Evolutionary conservation across 805 yeast species (phyloP).

Genomic region (Metschnikowia amazonensis): DNA sequence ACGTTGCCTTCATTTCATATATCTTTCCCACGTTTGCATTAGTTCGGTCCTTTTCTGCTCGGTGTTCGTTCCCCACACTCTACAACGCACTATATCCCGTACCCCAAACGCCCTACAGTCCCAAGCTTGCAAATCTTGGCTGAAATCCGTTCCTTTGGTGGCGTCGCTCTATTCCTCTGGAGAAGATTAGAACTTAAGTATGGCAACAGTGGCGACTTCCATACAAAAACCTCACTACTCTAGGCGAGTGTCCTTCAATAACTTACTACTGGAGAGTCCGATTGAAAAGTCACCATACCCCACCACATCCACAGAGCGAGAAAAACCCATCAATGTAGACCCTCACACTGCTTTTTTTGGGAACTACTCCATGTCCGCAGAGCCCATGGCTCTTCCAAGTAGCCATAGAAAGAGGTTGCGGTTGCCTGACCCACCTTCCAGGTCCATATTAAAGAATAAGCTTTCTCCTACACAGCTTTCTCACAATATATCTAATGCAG

Average conservation of each 20-base stretch:
- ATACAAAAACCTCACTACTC: slow-evolving; percentile 16
- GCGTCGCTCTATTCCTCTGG: background rate
- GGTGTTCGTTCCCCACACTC: slow-evolving; percentile 4
- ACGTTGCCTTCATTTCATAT: too few species aligned
- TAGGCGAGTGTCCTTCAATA: slow-evolving; percentile 45
- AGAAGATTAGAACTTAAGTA: background rate
- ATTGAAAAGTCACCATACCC: slow-evolving; percentile 3
- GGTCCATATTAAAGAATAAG: slow-evolving; percentile 39
- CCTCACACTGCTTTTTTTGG: slow-evolving; percentile 17
- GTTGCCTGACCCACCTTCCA: slow-evolving; percentile 33
- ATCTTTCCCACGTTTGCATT: too few species aligned
- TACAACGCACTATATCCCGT: background rate
- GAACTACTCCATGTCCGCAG: slow-evolving; percentile 14
- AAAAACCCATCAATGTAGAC: slow-evolving; percentile 16
- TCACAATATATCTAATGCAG: slow-evolving; percentile 16
- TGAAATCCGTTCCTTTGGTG: background rate
- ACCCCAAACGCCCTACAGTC: background rate
- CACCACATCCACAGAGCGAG: slow-evolving; percentile 24
- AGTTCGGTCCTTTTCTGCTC: background rate
- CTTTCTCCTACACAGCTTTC: slow-evolving; percentile 26
- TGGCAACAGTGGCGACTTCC: slow-evolving; percentile 8
- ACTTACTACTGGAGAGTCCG: slow-evolving; percentile 27
- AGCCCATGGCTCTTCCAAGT: slow-evolving; percentile 8
- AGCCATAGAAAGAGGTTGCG: slow-evolving; percentile 16
- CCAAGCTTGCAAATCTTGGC: background rate